Percentiles rank a stretch among this genome's conserved stretches.
Conservation (phyloP, 2,329 filamentous ascomycete genomes). For the Sarocladium oryzae region DNA sequence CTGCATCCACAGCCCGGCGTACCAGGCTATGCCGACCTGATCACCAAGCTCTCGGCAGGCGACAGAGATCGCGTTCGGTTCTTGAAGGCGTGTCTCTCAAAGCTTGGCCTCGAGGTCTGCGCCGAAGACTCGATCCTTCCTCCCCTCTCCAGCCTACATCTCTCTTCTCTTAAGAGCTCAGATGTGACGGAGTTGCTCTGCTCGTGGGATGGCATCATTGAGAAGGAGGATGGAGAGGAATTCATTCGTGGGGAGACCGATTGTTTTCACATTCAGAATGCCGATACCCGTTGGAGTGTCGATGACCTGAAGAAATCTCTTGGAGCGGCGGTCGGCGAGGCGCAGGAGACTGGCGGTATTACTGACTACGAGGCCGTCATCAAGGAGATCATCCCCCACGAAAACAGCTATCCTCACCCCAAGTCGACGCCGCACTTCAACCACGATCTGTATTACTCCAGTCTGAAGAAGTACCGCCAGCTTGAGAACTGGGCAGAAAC, state of each 20-base stretch:
- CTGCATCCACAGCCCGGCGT: conserved; percentile 61
- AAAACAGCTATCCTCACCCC: conserved; percentile 56
- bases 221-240: conserved; percentile 58
- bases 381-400: conserved; percentile 70
- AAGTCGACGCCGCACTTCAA: conserved; percentile 83
- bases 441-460: conserved; percentile 70
- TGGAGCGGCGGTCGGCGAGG: conserved; percentile 20
- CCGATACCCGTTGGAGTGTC: conserved; percentile 54
- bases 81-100: conserved; percentile 69
- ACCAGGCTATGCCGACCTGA: conserved; percentile 63
- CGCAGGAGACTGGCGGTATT: conserved; percentile 45
- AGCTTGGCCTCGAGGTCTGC: conserved; percentile 75
- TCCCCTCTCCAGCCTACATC: conserved; percentile 73
- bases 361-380: conserved; percentile 67
- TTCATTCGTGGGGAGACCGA: conserved; percentile 78
- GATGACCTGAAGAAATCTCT: conserved; percentile 49
- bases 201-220: conserved; percentile 61
- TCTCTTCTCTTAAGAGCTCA: conserved; percentile 61
- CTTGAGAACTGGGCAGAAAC: conserved; percentile 48
- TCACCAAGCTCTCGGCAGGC: conserved; percentile 60
- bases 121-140: conserved; percentile 61
- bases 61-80: conserved; percentile 68
- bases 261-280: conserved; percentile 70
- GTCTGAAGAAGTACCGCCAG: conserved; percentile 59
- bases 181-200: conserved; percentile 63